These are phyloP conservation scores for Forsythia suspensa DNA, from an alignment of 257 asterid species.

Conservation along the genomic window DNA sequence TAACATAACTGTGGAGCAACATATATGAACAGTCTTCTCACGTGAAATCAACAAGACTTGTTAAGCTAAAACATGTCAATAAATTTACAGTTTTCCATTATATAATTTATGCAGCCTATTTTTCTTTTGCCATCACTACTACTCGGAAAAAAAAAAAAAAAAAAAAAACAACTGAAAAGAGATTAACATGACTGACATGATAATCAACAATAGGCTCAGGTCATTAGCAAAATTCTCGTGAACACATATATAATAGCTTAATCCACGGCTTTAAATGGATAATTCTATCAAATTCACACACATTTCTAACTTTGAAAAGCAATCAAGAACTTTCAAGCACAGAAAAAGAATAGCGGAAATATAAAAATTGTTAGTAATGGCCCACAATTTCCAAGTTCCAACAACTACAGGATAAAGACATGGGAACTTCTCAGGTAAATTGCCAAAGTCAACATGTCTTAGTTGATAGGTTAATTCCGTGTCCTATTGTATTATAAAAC, in stretches of 20 bases:
- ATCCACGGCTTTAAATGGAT: background rate
- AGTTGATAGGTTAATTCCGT: background rate
- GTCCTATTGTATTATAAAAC: background rate
- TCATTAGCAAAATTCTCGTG: background rate
- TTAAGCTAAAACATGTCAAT: background rate
- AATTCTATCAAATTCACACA: background rate
- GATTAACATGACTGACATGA: background rate
- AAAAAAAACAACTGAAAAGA: background rate
- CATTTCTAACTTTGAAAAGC: background rate
- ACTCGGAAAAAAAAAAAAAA: background rate
- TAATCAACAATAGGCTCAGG: background rate
- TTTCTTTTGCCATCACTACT: background rate
- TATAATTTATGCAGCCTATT: background rate
- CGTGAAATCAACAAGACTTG: background rate
- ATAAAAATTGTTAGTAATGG: background rate
- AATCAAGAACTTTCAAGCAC: background rate
- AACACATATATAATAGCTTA: background rate
- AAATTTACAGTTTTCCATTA: background rate
- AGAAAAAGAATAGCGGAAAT: background rate
- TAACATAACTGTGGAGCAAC: background rate
- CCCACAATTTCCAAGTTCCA: background rate
- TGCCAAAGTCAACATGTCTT: background rate
- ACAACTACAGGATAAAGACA: background rate
- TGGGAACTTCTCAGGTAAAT: background rate
- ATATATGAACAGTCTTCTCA: background rate